Percentiles rank a stretch among this genome's conserved stretches.
Evolutionary conservation across 208 protist genomes (phyloP).

Genomic region (Eutreptiella sp.): DNA sequence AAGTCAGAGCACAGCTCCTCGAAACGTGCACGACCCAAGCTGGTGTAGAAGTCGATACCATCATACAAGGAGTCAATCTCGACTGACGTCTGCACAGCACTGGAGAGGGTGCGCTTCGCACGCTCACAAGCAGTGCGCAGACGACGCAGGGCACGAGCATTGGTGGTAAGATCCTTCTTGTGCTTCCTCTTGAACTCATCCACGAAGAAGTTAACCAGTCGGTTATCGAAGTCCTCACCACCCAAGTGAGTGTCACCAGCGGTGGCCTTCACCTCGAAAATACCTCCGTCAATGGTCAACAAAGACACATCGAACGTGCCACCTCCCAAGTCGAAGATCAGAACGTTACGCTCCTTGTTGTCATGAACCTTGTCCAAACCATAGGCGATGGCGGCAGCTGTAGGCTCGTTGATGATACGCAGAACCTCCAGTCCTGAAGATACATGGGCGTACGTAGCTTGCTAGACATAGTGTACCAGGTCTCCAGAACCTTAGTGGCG

Average conservation of each 20-base stretch:
- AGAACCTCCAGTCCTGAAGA: slow-evolving; percentile 82
- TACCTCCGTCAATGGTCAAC: slow-evolving; percentile 83
- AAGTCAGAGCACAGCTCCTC: slow-evolving; percentile 84
- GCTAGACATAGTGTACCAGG: too few species aligned
- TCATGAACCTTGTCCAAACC: slow-evolving; percentile 66
- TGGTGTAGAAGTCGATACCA: slow-evolving; percentile 89
- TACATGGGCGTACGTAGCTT: slow-evolving; percentile 60
- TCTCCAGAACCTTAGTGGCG: not conserved
- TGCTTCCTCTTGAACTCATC: slow-evolving; percentile 66
- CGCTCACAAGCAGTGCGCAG: slow-evolving; percentile 63
- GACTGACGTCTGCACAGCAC: slow-evolving; percentile 71
- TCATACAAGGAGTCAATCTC: slow-evolving; percentile 90
- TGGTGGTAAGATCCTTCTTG: slow-evolving; percentile 34
- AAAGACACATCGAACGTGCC: slow-evolving; percentile 90
- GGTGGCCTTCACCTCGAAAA: slow-evolving; percentile 90
- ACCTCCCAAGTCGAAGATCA: slow-evolving; percentile 84
- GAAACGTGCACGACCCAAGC: slow-evolving; percentile 91
- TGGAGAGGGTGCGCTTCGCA: slow-evolving; percentile 93
- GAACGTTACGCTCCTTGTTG: slow-evolving; percentile 48
- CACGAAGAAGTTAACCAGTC: slow-evolving; percentile 73
- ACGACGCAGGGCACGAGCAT: slow-evolving; percentile 47
- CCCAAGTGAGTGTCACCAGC: slow-evolving; percentile 90
- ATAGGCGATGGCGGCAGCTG: slow-evolving; percentile 85
- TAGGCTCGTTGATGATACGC: slow-evolving; percentile 89
- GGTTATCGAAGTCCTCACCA: slow-evolving; percentile 87